Conservation (phyloP, 805 yeast genomes). For the Saccharomycopsis sp. region DNA sequence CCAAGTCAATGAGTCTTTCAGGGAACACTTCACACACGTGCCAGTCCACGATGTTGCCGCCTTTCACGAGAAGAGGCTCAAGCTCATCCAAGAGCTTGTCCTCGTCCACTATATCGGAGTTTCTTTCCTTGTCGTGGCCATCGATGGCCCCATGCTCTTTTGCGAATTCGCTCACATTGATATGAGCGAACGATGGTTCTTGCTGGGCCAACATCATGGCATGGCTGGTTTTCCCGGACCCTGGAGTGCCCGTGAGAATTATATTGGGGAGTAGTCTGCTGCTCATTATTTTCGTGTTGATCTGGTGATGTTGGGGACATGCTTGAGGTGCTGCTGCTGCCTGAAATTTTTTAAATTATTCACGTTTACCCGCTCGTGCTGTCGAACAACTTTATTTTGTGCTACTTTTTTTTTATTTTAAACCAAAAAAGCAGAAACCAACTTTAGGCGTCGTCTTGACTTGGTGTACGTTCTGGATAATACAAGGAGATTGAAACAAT, state of each 20-base stretch:
- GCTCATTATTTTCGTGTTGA: too few relatives aligned
- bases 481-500: too few relatives aligned
- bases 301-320: too few relatives aligned
- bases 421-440: too few relatives aligned
- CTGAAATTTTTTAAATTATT: too few relatives aligned
- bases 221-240: conserved; percentile 58
- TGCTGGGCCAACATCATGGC: conserved; percentile 48
- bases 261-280: conserved; percentile 57
- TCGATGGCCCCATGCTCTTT: conserved; percentile 67
- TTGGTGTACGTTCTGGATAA: too few relatives aligned
- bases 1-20: conserved; percentile 84
- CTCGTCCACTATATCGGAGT: conserved; percentile 85
- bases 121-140: conserved; percentile 78
- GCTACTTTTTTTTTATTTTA: too few relatives aligned
- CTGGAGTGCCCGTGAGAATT: conserved; percentile 92
- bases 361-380: too few relatives aligned
- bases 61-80: conserved; percentile 69
- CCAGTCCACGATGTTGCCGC: conserved; percentile 94
- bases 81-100: conserved; percentile 75
- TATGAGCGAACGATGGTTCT: conserved; percentile 34
- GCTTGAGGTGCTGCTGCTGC: too few relatives aligned
- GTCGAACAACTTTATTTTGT: too few relatives aligned
- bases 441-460: too few relatives aligned
- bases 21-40: conserved; percentile 96
- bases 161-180: conserved; percentile 75